Evolutionary conservation across 306 rosid genomes (phyloP), one percentile per base, ranked within the genome.

Genomic region (Malus fusca): DNA sequence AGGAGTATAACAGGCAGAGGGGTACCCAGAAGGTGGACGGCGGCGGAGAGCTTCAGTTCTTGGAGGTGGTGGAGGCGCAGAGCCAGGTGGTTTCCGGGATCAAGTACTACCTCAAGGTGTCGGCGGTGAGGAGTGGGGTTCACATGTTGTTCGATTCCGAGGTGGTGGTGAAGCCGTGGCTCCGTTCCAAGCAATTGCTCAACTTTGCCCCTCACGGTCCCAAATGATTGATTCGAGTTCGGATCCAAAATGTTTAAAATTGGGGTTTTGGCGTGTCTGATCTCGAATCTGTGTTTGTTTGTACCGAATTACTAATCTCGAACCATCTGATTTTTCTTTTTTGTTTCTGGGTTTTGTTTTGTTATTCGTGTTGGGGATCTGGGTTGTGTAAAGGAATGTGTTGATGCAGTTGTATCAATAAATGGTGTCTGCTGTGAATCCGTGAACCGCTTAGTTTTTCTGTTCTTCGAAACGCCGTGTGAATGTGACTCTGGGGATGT

Each of bases 141-240:
- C 43, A n/a, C 8, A 66, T 59, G 75, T 53, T 79, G 75, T 91
- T 89, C 52, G 80, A 83, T 15, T 90, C 96, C 0, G 85, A 82
- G 10, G 94, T 91, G 25, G 84, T 90, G n/a, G 94, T 93, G 1
- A 84, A 89, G 84, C 91, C 97, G 0, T 91, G 97, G 96, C 73
- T 78, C 31, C 70, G 43, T 8, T 87, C 89, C 28, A 93, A 80
- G 74, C 61, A 82, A 59, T 73, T 93, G 22, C 86, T 93, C 44
- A 71, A 79, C 63, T 91, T 93, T 66, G 75, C 81, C 2, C 91
- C 96, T 46, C 83, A 72, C 8, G 40, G 18, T 35, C 42, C 43
- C 13, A 19, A 30, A 18, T 51, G 40, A 71, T 69, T 17, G 4
- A 31, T 4, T 26, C 18, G 8, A 48, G 5, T 48, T 48, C 0